Evolutionary conservation across 371 early-diverging fungal genomes (phyloP).

Genomic region (Saksenaea vasiformis): DNA sequence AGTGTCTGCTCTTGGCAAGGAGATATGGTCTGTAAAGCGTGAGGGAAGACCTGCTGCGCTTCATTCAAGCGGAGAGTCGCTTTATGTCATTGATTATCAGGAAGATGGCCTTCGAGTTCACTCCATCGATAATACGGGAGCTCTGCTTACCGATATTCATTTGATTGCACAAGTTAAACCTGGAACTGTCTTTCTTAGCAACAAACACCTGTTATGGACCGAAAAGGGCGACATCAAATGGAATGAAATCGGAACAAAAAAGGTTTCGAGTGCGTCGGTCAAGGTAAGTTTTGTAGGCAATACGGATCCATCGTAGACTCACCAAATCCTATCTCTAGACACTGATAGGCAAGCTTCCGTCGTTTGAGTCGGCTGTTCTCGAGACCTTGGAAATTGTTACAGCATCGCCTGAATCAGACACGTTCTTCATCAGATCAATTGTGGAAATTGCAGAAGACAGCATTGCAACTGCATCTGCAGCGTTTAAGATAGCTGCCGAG

Average conservation of each 20-base stretch:
- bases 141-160: neutral
- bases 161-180: conserved; percentile 12
- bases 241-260: conserved; percentile 30
- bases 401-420: neutral
- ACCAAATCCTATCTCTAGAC: conserved; percentile 8
- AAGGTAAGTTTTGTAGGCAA: conserved; percentile 15
- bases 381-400: conserved; percentile 7
- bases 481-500: conserved; percentile 16
- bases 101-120: neutral
- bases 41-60: neutral
- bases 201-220: conserved; percentile 36
- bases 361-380: conserved; percentile 8
- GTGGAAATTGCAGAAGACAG: conserved; percentile 9
- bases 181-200: conserved; percentile 21
- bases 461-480: conserved; percentile 16
- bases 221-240: conserved; percentile 37
- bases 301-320: no score
- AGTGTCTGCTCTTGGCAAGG: conserved; percentile 21
- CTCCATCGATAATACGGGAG: neutral
- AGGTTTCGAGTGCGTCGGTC: conserved; percentile 19
- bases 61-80: neutral
- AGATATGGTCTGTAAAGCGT: conserved; percentile 23
- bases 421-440: conserved; percentile 3
- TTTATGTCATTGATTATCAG: conserved; percentile 2
- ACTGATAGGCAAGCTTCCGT: conserved; percentile 10